phyloP scores from a whole-genome alignment of 805 yeast species.

The Lipomyces starkeyi region DNA sequence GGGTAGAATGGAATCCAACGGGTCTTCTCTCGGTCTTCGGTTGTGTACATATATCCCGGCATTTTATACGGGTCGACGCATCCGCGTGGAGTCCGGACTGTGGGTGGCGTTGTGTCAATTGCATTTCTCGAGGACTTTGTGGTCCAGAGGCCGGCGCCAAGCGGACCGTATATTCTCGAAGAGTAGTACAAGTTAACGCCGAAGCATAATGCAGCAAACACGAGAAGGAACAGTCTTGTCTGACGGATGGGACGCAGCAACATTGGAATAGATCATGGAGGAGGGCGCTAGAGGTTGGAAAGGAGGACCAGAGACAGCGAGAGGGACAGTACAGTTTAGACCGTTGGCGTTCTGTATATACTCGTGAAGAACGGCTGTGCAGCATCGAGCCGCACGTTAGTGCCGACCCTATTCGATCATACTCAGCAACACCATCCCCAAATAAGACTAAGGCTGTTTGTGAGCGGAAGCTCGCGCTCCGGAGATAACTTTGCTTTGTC shows the following conservation, averaged over 20 bases:
- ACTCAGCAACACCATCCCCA: too few species aligned
- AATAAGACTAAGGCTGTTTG: too few species aligned
- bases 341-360: too few species aligned
- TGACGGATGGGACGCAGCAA: background rate
- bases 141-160: background rate
- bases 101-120: background rate
- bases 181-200: background rate
- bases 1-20: conserved; percentile 25
- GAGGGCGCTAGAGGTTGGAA: too few species aligned
- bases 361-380: too few species aligned
- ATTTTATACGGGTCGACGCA: conserved; percentile 24
- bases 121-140: background rate
- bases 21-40: background rate
- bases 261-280: too few species aligned
- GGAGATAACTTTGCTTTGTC: too few species aligned
- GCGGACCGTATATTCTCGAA: background rate
- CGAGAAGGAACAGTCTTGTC: background rate
- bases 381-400: too few species aligned
- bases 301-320: too few species aligned
- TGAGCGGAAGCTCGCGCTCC: too few species aligned
- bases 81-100: background rate
- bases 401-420: too few species aligned
- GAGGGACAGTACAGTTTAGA: too few species aligned
- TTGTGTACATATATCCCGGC: conserved; percentile 19
- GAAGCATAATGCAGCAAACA: background rate